These are phyloP conservation scores for Dorcoceras hygrometricum DNA, from an alignment of 257 asterid species.

Conservation along the genomic window DNA sequence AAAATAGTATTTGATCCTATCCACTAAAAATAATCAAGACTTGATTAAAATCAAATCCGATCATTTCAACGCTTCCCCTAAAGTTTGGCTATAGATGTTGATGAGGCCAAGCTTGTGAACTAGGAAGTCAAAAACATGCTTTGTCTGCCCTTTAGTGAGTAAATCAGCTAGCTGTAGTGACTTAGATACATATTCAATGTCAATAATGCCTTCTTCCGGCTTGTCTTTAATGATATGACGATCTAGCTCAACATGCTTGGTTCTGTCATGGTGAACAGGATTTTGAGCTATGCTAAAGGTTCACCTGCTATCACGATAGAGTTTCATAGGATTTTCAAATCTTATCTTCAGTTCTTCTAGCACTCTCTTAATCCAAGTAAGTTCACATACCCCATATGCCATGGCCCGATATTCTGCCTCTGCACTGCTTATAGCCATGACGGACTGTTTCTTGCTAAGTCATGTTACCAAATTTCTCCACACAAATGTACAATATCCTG, in stretches of 20 bases:
- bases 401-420: not conserved
- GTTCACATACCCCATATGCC: not conserved
- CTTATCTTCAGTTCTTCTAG: too few relatives aligned
- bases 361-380: too few relatives aligned
- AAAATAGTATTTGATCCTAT: too few relatives aligned
- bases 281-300: not conserved
- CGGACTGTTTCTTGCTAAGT: not conserved
- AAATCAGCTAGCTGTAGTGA: not conserved
- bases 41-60: too few relatives aligned
- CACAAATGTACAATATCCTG: not conserved
- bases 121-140: not conserved
- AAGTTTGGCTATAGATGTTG: not conserved
- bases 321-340: too few relatives aligned
- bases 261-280: too few relatives aligned
- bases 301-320: not conserved
- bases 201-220: not conserved
- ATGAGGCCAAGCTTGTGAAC: not conserved
- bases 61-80: not conserved
- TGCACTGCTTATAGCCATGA: not conserved
- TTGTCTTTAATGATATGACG: not conserved
- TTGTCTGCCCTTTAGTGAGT: not conserved
- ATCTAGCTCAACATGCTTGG: conserved; percentile 7
- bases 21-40: too few relatives aligned
- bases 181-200: not conserved
- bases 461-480: not conserved